Conservation (phyloP, 73 alveolate genomes). For the Durusdinium trenchii region DNA sequence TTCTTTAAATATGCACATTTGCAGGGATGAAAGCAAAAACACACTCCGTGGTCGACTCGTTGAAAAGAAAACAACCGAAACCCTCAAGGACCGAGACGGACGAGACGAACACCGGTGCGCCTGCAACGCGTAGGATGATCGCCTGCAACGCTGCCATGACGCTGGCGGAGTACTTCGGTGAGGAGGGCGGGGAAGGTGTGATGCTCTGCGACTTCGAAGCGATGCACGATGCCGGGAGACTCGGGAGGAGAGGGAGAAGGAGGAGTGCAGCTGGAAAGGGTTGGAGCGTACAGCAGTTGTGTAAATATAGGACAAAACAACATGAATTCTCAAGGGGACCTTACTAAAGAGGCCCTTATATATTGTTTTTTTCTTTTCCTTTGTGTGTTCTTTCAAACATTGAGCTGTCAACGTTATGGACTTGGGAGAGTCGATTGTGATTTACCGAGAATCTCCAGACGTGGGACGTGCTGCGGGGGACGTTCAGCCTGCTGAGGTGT, state of each 20-base stretch:
- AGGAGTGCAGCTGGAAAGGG: not conserved
- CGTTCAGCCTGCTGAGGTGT: conserved; percentile 16
- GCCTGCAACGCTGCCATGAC: conserved; percentile 79
- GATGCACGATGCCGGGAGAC: conserved; percentile 35
- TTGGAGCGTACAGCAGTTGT: not conserved
- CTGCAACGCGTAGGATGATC: too few species aligned
- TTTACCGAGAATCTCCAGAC: too few species aligned
- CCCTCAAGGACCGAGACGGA: too few species aligned
- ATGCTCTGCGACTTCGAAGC: conserved; percentile 88
- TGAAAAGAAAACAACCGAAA: too few species aligned
- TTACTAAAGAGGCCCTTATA: not conserved
- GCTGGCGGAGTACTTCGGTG: conserved; percentile 61
- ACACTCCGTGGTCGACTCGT: too few species aligned
- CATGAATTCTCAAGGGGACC: not conserved
- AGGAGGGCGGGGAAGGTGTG: conserved; percentile 85
- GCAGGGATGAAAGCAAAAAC: too few species aligned
- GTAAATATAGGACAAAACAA: not conserved
- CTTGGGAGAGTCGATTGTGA: too few species aligned
- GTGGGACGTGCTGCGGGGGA: too few species aligned
- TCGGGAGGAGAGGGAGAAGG: not conserved
- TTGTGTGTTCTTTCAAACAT: not conserved
- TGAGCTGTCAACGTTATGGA: too few species aligned
- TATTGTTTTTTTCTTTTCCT: not conserved
- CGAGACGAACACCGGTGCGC: too few species aligned
- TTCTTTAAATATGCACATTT: too few species aligned